These are phyloP conservation scores for Psilocybe mexicana DNA, from an alignment of 1,284 basidiomycete genomes.

Conservation along the genomic window DNA sequence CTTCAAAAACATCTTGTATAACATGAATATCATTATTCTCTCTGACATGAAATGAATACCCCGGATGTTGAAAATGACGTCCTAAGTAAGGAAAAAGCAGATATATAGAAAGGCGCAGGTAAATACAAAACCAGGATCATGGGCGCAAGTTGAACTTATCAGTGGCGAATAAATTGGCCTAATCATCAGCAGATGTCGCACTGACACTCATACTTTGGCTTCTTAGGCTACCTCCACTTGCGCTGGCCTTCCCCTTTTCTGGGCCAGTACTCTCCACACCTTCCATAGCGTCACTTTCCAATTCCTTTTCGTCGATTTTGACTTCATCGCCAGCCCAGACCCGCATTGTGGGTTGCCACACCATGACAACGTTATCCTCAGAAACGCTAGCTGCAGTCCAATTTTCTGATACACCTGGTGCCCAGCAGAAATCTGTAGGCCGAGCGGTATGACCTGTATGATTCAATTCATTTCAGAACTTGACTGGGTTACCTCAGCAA, in stretches of 20 bases:
- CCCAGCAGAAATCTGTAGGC: slow-evolving; percentile 86
- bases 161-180: not conserved
- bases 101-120: not conserved
- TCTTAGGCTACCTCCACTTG: slow-evolving; percentile 36
- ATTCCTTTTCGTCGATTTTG: slow-evolving; percentile 73
- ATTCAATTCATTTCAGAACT: not conserved
- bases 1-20: slow-evolving; percentile 13
- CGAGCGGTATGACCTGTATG: slow-evolving; percentile 68
- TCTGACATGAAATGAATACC: slow-evolving; percentile 1
- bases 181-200: slow-evolving; percentile 39
- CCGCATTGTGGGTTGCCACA: slow-evolving; percentile 87
- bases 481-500: not conserved
- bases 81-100: not conserved
- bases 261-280: slow-evolving; percentile 54
- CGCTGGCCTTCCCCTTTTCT: slow-evolving; percentile 29
- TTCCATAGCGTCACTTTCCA: slow-evolving; percentile 77
- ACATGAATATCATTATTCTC: slow-evolving; percentile 18
- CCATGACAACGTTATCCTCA: slow-evolving; percentile 86
- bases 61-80: not conserved
- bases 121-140: not conserved
- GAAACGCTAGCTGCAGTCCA: slow-evolving; percentile 81
- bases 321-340: slow-evolving; percentile 85
- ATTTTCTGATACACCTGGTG: slow-evolving; percentile 70
- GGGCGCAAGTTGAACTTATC: too few relatives aligned
- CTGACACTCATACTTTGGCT: slow-evolving; percentile 61